A percentile compares a stretch with the other conserved stretches of the same genome.
phyloP scores from a whole-genome alignment of 2,329 filamentous ascomycete genomes.

The Ascochyta pisi region DNA sequence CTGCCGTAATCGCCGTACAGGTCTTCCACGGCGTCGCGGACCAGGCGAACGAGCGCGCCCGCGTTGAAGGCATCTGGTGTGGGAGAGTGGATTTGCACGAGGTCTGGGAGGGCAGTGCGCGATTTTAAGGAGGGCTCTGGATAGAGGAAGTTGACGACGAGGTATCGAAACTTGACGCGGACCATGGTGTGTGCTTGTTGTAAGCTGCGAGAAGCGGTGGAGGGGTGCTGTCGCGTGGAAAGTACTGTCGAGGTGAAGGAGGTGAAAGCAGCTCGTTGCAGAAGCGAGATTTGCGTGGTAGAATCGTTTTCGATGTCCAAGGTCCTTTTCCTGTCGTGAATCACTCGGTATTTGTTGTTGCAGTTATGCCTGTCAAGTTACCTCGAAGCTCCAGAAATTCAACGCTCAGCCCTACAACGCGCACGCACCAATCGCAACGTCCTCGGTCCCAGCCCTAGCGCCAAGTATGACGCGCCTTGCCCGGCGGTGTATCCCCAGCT shows the following conservation, averaged over 20 bases:
- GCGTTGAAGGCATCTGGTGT: conserved; percentile 75
- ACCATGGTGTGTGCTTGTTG: conserved; percentile 68
- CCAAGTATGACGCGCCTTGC: conserved; percentile 33
- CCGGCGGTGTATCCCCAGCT: conserved; percentile 34
- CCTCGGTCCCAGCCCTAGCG: conserved; percentile 17
- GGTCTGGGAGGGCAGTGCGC: conserved; percentile 58
- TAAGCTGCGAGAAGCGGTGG: not conserved
- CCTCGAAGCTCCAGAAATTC: conserved; percentile 10
- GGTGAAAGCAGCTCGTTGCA: conserved; percentile 1
- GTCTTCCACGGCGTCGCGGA: conserved; percentile 54
- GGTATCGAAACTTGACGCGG: conserved; percentile 92
- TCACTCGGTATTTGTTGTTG: not conserved
- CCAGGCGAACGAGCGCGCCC: conserved; percentile 69
- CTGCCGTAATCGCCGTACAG: conserved; percentile 80
- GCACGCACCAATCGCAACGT: conserved; percentile 13
- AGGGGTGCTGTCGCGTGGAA: not conserved
- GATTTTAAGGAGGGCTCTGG: conserved; percentile 61
- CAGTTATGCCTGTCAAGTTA: not conserved
- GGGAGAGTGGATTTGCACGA: conserved; percentile 79
- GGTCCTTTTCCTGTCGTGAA: no score
- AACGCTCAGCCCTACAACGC: conserved; percentile 4
- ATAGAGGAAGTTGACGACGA: conserved; percentile 93
- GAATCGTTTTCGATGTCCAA: not conserved
- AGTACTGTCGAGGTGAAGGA: not conserved
- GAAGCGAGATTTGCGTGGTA: not conserved